Base-by-base conservation (phyloP, 306 rosid genomes). In the Parietaria judaica region DNA sequence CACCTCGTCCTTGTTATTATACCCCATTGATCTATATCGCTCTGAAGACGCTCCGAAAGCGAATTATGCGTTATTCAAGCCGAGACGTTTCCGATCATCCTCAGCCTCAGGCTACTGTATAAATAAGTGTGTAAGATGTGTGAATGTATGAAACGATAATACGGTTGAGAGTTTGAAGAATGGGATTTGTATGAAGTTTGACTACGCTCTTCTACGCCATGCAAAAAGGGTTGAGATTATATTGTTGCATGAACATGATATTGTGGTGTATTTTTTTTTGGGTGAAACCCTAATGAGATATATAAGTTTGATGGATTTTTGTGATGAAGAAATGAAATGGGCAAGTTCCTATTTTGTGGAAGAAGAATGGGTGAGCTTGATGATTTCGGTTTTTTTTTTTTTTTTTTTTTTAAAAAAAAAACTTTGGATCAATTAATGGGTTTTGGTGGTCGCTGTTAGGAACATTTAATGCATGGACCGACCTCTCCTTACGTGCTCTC, bases 371-470 rank as follows among this genome's bases (percentile, higher is more conserved):
- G 6, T 53, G 35, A 53, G 15, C 35, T 53, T 53, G 35, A 53
- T 53, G 35, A 14, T 53, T 10, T 14, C 16, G 52, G 8, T 49
- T 39, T 9, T 50, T 13, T 14, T 50, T 37, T 14, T 36, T 63
- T 46, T 56, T 51, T 12, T 62, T 43, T 7, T 9, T 6, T 36
- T 57, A 7, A 8, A n/a, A n/a, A n/a, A n/a, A n/a, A n/a, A n/a
- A 57, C 10, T 35, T 37, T 78, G 56, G 54, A 8, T 43, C 77
- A 62, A 72, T 87, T 76, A 85, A 87, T 85, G 77, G 48, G 51
- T 70, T 55, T 68, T 65, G 88, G 77, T 85, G 44, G 82, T 1
- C 70, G 90, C 74, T 72, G 91, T 85, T 85, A 3, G 86, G 63
- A 54, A 67, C 74, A 84, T 76, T 86, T 57, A 84, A 71, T 79